A percentile compares a stretch with the other conserved stretches of the same genome.
Evolutionary conservation across 2,329 filamentous ascomycete genomes (phyloP).

Genomic region (Didymosphaeria variabile): DNA sequence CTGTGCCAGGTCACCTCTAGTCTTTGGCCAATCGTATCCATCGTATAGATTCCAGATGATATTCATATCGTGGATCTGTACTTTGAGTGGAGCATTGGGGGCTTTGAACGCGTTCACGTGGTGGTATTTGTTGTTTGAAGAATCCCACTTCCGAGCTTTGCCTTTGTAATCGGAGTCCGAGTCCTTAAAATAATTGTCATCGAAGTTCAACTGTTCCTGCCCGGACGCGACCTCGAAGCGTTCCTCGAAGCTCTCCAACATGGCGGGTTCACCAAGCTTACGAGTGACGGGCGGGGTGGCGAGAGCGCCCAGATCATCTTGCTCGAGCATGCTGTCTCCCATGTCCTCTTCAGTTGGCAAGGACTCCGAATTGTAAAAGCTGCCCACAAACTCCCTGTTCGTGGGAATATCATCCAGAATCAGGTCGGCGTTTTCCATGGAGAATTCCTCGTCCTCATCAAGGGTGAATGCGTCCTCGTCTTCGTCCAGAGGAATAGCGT

Average conservation of each 20-base stretch:
- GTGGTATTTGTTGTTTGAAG: conserved; percentile 77
- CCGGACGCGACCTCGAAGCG: conserved; percentile 64
- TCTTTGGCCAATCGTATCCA: conserved; percentile 94
- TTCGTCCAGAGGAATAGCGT: conserved; percentile 49
- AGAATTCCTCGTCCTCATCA: conserved; percentile 58
- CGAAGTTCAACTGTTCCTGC: conserved; percentile 72
- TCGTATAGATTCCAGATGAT: conserved; percentile 98
- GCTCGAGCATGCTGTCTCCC: conserved; percentile 53
- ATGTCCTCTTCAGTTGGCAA: conserved; percentile 53
- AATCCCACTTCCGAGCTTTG: conserved; percentile 82
- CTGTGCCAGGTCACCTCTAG: conserved; percentile 84
- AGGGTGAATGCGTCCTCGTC: conserved; percentile 5
- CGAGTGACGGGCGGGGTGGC: conserved; percentile 42
- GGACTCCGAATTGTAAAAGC: conserved; percentile 61
- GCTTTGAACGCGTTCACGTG: conserved; percentile 69
- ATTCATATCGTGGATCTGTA: conserved; percentile 86
- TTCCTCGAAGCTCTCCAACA: conserved; percentile 63
- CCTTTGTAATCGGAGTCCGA: conserved; percentile 68
- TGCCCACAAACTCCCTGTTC: conserved; percentile 61
- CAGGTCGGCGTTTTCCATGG: conserved; percentile 49
- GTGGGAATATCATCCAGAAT: conserved; percentile 53
- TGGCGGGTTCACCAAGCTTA: conserved; percentile 46
- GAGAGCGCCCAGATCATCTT: conserved; percentile 49
- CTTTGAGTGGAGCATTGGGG: conserved; percentile 74
- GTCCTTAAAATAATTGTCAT: conserved; percentile 77